Evolutionary conservation across 2,329 filamentous ascomycete genomes (phyloP).

Genomic region (Sporothrix euskadiensis): DNA sequence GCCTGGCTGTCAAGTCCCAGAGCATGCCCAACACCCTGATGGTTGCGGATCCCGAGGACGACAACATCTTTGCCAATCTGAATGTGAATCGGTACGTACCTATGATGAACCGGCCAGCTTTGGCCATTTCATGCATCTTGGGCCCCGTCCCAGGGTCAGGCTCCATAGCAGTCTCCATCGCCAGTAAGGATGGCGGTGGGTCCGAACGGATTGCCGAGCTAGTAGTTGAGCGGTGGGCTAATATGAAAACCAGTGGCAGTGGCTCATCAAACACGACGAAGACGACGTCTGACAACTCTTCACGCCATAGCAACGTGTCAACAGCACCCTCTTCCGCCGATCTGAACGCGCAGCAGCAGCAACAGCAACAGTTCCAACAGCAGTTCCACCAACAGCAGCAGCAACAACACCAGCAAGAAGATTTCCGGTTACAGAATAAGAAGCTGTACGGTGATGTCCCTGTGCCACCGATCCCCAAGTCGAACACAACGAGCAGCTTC

Average conservation of each 20-base stretch:
- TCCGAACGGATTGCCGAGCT: slow-evolving; percentile 23
- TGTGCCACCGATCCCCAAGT: slow-evolving; percentile 49
- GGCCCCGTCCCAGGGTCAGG: not conserved
- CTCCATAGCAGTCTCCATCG: not conserved
- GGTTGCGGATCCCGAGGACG: slow-evolving; percentile 43
- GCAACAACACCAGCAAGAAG: slow-evolving; percentile 38
- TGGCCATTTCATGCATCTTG: not conserved
- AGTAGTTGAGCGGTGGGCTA: not conserved
- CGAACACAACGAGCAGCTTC: slow-evolving; percentile 50
- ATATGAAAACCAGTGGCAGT: slow-evolving; percentile 50
- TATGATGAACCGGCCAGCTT: not conserved
- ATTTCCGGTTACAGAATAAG: slow-evolving; percentile 43
- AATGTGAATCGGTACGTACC: slow-evolving; percentile 55
- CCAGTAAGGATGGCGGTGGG: not conserved
- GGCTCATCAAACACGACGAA: slow-evolving; percentile 63
- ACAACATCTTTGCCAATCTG: slow-evolving; percentile 60
- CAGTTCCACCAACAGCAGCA: slow-evolving; percentile 21
- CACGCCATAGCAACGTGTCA: slow-evolving; percentile 63
- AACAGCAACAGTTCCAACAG: slow-evolving; percentile 19
- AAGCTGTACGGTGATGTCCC: slow-evolving; percentile 46
- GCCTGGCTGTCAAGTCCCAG: slow-evolving; percentile 42
- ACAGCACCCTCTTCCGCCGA: slow-evolving; percentile 61
- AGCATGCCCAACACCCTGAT: slow-evolving; percentile 44
- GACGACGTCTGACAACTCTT: slow-evolving; percentile 61
- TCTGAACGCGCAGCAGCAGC: slow-evolving; percentile 37